Conservation (phyloP, 139 green algal genomes). For the Closterium sp. region DNA sequence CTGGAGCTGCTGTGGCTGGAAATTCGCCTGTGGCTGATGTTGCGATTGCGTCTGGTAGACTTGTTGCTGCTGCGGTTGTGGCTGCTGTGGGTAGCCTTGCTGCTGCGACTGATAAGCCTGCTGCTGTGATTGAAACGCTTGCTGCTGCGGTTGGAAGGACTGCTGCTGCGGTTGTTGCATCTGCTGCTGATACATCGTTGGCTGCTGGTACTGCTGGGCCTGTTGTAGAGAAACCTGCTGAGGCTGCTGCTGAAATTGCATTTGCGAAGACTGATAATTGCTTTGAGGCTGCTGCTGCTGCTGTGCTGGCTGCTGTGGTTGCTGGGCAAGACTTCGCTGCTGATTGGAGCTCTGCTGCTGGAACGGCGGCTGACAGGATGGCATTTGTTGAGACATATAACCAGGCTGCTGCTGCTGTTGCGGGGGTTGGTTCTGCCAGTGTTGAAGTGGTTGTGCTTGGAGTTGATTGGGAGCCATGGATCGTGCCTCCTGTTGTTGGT, state of each 20-base stretch:
- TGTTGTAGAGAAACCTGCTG: background rate
- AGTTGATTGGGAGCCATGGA: background rate
- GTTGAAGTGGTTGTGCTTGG: background rate
- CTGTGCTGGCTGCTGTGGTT: background rate
- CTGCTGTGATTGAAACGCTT: background rate
- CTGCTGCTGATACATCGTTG: background rate
- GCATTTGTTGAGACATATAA: background rate
- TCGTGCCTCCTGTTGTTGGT: background rate
- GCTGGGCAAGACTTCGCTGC: background rate
- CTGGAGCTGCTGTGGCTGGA: background rate
- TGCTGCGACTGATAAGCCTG: constrained; percentile 1
- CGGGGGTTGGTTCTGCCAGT: background rate
- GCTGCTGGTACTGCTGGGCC: background rate
- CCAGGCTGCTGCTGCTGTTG: background rate
- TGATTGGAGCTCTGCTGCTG: constrained; percentile 7
- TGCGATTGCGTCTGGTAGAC: background rate
- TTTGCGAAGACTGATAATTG: background rate
- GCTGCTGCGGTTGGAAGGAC: background rate
- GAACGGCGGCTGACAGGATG: background rate
- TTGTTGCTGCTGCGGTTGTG: background rate
- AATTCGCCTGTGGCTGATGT: background rate
- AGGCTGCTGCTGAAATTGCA: background rate
- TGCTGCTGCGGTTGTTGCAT: background rate
- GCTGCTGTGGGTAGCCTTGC: background rate
- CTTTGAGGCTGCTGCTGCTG: background rate